Evolutionary conservation across 192 early-diverging fungal genomes (phyloP), one percentile per base, ranked within the genome.

Genomic region (Backusella luteola): DNA sequence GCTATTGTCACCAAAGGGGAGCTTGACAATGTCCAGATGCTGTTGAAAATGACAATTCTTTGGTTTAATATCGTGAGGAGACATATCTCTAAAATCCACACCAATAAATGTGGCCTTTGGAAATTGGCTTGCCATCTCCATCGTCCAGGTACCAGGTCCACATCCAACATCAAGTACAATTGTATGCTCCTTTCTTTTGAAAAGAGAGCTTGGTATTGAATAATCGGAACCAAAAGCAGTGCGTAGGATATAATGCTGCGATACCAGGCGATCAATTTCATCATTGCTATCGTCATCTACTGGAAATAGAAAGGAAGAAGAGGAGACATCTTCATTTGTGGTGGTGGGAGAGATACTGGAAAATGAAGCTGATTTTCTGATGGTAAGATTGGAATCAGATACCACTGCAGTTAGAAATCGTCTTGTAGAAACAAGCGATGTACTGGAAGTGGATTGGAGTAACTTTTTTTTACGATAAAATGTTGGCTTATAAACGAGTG

Each of bases 101-200:
- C 74, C 74, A n/a, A 75, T 67, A 49, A 66, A 75, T 6, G 38
- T 32, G 29, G 15, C 19, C 12, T 26, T 15, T n/a, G 74, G 66
- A 67, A 42, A 67, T 34, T 75, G 59, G 6, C 41, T 49, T 11
- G 74, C 74, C 19, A 75, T 66, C 32, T 75, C 82, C 82, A 83
- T 80, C 2, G 75, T 78, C 82, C 82, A 83, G 23, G 82, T 78
- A 8, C 82, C 82, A 3, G 82, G 78, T 32, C 82, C 82, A 26
- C 82, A 83, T 19, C 82, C 82, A 15, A 80, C 66, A 69, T 83
- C 82, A 6, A 83, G 35, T 7, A 83, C 75, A 21, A 39, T n/a
- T 15, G 59, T 67, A 12, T 74, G 73, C 63, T 83, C 56, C n/a
- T 32, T 23, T 34, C 17, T 34, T 49, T 44, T 23, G 4, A 69